Evolutionary conservation across 2,329 filamentous ascomycete species (phyloP), one percentile per base, ranked within the genome.

Genomic region (Bipolaris oryzae): DNA sequence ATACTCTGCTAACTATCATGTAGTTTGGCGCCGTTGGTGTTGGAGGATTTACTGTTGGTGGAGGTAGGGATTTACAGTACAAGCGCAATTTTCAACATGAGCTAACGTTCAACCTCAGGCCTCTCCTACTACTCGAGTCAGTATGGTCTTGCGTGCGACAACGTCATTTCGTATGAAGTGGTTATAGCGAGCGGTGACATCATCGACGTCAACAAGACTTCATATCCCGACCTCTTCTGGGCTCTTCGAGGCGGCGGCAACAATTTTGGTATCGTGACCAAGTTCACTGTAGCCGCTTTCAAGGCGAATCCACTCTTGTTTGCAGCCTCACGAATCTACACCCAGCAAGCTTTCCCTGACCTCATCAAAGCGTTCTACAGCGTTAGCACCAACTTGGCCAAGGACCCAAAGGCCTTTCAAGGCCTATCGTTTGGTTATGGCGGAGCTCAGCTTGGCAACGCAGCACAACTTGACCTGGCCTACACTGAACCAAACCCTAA

Each of bases 171-270:
- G 11, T 78, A 66, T 41, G 72, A 79, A 54, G n/a, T 71, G 2
- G 67, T 71, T 6, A 68, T 62, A 1, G 66, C 67, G 1, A 61
- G 57, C 28, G 66, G 67, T 3, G 7, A 50, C 13, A 50, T 69
- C 6, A 47, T 71, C 33, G 65, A 45, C 6, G 67, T 59, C 28
- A 68, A 50, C 35, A 6, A 58, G 28, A 62, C 28, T 1, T 57
- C 73, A 7, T 77, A 77, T 38, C 57, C 61, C 0, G 79, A 81
- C 41, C 75, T 79, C 3, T 79, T 73, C 62, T 71, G 64, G 58
- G 74, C 74, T 1, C 66, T 78, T 6, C 73, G 75, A 16, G 76
- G 76, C 3, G 73, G 71, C 10, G 69, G 69, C 3, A 70, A 68
- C 48, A 75, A 75, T 53, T 74, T 74, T 42, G 80, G 73, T 20